Evolutionary conservation across 805 yeast genomes (phyloP), one percentile per base, ranked within the genome.

Genomic region (Candida krabiensis): DNA sequence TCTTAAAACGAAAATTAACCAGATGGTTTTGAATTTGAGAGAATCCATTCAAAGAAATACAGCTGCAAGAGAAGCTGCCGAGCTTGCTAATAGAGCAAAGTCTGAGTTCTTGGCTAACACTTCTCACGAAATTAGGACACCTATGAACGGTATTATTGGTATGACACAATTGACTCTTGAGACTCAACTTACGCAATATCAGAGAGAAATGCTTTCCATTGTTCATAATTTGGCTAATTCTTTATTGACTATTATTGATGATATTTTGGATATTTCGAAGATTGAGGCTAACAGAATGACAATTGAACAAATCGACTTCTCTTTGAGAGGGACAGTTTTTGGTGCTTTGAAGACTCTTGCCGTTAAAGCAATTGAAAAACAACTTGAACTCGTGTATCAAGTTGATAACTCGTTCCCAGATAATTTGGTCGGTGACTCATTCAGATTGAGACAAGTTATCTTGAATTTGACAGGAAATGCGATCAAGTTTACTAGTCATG

Each of bases 211-310:
- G 96, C 67, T 87, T 50, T 80, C 90, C 12, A 87, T 88, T 56
- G 96, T 87, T 17, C 93, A 86, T 64, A 87, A 86, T 56, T 69
- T 87, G 52, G 95, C 95, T 13, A 87, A 86, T 59, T 85, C 95
- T 1, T 69, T 87, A 50, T 71, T 87, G 53, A 87, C 95, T 0
- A 87, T 87, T 49, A 87, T 87, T 51, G 96, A 87, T 58, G 96
- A 87, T 60, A 87, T 87, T 52, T 71, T 87, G 51, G 96, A 87
- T 78, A 87, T 87, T 56, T 87, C 96, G 39, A 87, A 87, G 75
- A 87, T 87, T 64, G 96, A 87, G 62, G 96, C 96, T 19, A 87
- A 87, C 62, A 73, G 95, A 62, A 88, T 87, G 96, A 87, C 95
- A 0, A 87, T 87, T 38, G 96, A 87, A 57, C 86, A 85, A 56